A percentile compares a stretch with the other conserved stretches of the same genome.
Conservation (phyloP, 495 filamentous ascomycete species). For the Aspergillus ellipticus region DNA sequence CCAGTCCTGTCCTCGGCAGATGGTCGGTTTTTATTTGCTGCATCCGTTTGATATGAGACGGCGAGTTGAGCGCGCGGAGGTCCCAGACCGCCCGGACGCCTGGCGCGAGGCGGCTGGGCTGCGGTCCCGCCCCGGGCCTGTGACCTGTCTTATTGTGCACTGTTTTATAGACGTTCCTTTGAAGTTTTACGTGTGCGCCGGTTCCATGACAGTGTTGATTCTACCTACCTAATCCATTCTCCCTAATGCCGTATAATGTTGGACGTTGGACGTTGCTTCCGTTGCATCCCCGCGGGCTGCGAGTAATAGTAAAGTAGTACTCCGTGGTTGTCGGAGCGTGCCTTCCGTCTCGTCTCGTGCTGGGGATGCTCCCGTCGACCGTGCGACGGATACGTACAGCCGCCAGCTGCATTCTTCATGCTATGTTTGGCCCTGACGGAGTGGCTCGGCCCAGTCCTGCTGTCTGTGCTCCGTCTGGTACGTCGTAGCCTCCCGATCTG, state of each 20-base stretch:
- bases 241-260: too few species aligned
- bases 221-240: background rate
- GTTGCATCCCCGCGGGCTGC: too few species aligned
- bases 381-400: too few species aligned
- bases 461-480: too few species aligned
- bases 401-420: too few species aligned
- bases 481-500: too few species aligned
- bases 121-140: background rate
- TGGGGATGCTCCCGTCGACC: too few species aligned
- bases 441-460: too few species aligned
- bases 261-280: too few species aligned
- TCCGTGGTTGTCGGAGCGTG: background rate
- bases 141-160: constrained; percentile 7
- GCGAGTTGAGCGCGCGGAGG: background rate
- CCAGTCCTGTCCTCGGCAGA: constrained; percentile 20
- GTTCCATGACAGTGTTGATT: constrained; percentile 5
- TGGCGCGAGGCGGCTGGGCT: background rate
- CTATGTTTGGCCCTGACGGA: too few species aligned
- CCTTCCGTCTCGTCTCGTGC: background rate
- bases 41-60: background rate
- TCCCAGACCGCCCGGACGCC: background rate
- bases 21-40: constrained; percentile 5
- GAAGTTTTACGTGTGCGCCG: constrained; percentile 12
- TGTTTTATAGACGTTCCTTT: constrained; percentile 27
- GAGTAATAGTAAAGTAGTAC: too few species aligned